Percentiles rank a stretch among this genome's conserved stretches.
Evolutionary conservation across 345 rosid genomes (phyloP).

Genomic region (Aethionema arabicum): DNA sequence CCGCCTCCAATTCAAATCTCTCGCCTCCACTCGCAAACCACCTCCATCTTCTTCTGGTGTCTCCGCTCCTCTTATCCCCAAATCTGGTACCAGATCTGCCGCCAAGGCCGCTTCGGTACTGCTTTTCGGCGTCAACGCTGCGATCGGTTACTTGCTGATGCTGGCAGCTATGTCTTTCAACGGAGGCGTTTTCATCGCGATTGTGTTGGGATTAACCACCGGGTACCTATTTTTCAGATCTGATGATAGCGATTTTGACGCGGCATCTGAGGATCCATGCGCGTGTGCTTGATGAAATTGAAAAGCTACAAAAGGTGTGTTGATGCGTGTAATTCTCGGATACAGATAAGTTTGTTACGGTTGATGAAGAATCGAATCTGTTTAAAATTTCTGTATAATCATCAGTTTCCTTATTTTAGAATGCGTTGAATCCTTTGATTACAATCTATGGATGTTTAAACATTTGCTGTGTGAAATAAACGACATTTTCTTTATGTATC

Average conservation of each 20-base stretch:
- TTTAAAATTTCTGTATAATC: conserved; percentile 17
- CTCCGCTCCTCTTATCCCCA: conserved; percentile 45
- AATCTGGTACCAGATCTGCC: conserved; percentile 35
- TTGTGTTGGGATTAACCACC: conserved; percentile 57
- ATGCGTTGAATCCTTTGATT: neutral
- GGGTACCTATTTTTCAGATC: conserved; percentile 62
- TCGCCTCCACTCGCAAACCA: conserved; percentile 28
- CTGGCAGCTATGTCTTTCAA: conserved; percentile 85
- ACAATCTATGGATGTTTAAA: no score
- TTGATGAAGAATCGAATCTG: neutral
- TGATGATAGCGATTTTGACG: conserved; percentile 36
- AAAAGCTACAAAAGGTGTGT: neutral
- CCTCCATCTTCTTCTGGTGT: conserved; percentile 13
- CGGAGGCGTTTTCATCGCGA: conserved; percentile 74
- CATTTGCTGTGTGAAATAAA: no score
- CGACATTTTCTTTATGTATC: no score
- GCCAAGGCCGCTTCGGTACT: conserved; percentile 43
- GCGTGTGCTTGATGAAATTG: conserved; percentile 54
- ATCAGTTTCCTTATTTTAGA: neutral
- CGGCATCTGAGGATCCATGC: conserved; percentile 48
- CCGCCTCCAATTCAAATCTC: conserved; percentile 48
- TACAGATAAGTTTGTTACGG: conserved; percentile 6
- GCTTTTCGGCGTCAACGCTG: conserved; percentile 66
- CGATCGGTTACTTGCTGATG: conserved; percentile 77
- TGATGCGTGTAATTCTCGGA: conserved; percentile 16